phyloP scores from a whole-genome alignment of 331 rosid genomes.

The Quercus lobata region DNA sequence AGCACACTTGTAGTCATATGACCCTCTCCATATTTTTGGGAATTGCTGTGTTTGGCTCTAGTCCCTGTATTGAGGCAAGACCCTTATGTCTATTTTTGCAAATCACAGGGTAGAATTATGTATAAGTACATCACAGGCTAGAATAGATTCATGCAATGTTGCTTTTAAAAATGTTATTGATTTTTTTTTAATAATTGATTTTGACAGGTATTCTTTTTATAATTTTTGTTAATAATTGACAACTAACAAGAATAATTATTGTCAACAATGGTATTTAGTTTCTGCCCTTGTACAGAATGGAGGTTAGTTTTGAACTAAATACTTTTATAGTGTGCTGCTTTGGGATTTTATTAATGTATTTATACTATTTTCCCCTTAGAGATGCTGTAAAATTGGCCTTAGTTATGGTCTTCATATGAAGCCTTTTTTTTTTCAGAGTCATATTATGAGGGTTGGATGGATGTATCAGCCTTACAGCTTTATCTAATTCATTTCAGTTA shows the following conservation, averaged over 20 bases:
- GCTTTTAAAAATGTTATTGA: not conserved
- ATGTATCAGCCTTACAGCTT: not conserved
- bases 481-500: not conserved
- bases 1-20: not conserved
- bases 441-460: not conserved
- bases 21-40: not conserved
- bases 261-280: not conserved
- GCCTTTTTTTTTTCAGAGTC: not conserved
- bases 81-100: not conserved
- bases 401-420: not conserved
- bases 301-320: not conserved
- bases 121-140: not conserved
- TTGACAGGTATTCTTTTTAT: not conserved
- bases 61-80: not conserved
- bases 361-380: not conserved
- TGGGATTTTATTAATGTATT: not conserved
- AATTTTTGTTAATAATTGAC: not conserved
- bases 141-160: not conserved
- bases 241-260: not conserved
- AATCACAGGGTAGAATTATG: not conserved
- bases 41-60: not conserved
- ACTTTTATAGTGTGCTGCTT: not conserved
- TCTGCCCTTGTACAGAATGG: not conserved
- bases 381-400: not conserved
- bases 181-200: not conserved